These are phyloP conservation scores for Rhizopogon roseolus DNA, from an alignment of 768 basidiomycete genomes.

Conservation along the genomic window DNA sequence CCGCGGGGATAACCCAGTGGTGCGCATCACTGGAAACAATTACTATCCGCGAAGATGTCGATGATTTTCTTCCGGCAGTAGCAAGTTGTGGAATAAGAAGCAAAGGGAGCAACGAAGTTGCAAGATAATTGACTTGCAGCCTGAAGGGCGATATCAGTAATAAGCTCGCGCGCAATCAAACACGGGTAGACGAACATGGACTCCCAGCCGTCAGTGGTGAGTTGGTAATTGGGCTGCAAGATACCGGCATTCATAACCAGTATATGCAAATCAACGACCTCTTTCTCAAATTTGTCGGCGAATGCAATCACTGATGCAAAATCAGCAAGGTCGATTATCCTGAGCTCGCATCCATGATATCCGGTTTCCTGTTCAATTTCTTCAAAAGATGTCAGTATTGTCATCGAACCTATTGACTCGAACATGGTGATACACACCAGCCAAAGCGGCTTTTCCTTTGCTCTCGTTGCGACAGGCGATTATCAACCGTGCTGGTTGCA, in stretches of 20 bases:
- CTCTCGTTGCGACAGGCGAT: slow-evolving; percentile 22
- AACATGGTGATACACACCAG: slow-evolving; percentile 9
- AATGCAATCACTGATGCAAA: slow-evolving; percentile 39
- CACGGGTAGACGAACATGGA: slow-evolving; percentile 24
- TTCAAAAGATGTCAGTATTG: neutral
- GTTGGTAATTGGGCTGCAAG: slow-evolving; percentile 3
- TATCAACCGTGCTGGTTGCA: slow-evolving; percentile 24
- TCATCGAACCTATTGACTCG: neutral
- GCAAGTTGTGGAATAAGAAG: slow-evolving; percentile 27
- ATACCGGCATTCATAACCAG: slow-evolving; percentile 42
- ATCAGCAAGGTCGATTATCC: slow-evolving; percentile 35
- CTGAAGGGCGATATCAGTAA: slow-evolving; percentile 6
- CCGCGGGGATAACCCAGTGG: slow-evolving; percentile 10
- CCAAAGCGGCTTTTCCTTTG: slow-evolving; percentile 16
- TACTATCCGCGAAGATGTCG: slow-evolving; percentile 21
- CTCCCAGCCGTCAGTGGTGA: slow-evolving; percentile 44
- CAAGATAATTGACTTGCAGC: slow-evolving; percentile 32
- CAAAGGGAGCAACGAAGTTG: slow-evolving; percentile 26
- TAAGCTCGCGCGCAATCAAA: too few relatives aligned
- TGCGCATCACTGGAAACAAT: slow-evolving; percentile 27
- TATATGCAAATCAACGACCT: slow-evolving; percentile 30
- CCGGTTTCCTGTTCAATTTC: slow-evolving; percentile 21
- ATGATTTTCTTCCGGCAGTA: slow-evolving; percentile 18
- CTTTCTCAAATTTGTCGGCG: slow-evolving; percentile 20
- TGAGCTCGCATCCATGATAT: slow-evolving; percentile 30